A percentile compares a stretch with the other conserved stretches of the same genome.
Evolutionary conservation across 441 rosid genomes (phyloP).

Genomic region (Kokia cookei): DNA sequence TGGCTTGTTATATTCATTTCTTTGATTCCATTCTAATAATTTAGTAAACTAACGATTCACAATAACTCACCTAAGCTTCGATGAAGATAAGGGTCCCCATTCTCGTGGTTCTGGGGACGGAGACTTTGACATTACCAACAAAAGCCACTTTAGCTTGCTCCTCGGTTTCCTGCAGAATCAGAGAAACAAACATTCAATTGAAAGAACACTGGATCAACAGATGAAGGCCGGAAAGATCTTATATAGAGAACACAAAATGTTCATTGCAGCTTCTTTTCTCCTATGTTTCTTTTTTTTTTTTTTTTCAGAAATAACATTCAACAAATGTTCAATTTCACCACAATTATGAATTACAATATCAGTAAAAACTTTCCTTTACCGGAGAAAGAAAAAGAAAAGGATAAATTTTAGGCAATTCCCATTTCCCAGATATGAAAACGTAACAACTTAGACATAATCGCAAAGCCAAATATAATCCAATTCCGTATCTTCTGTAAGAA

Average conservation of each 20-base stretch:
- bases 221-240: constrained; percentile 4
- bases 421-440: constrained; percentile 10
- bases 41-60: not conserved
- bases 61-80: constrained; percentile 28
- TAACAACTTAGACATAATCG: not conserved
- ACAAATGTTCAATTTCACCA: not conserved
- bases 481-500: not conserved
- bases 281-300: not conserved
- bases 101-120: constrained; percentile 42
- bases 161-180: constrained; percentile 26
- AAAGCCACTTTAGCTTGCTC: constrained; percentile 18
- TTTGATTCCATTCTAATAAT: not conserved
- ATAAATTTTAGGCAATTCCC: constrained; percentile 5
- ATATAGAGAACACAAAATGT: not conserved
- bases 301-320: not conserved
- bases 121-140: constrained; percentile 62
- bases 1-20: not conserved
- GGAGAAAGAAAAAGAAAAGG: not conserved
- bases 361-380: not conserved
- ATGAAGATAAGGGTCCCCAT: constrained; percentile 21
- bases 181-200: constrained; percentile 1
- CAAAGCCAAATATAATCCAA: not conserved
- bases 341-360: not conserved
- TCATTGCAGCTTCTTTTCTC: not conserved
- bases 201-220: not conserved